A percentile compares a stretch with the other conserved stretches of the same genome.
These are phyloP conservation scores for Pseudocercospora pini-densiflorae DNA, from an alignment of 2,329 filamentous ascomycete genomes.

Conservation along the genomic window DNA sequence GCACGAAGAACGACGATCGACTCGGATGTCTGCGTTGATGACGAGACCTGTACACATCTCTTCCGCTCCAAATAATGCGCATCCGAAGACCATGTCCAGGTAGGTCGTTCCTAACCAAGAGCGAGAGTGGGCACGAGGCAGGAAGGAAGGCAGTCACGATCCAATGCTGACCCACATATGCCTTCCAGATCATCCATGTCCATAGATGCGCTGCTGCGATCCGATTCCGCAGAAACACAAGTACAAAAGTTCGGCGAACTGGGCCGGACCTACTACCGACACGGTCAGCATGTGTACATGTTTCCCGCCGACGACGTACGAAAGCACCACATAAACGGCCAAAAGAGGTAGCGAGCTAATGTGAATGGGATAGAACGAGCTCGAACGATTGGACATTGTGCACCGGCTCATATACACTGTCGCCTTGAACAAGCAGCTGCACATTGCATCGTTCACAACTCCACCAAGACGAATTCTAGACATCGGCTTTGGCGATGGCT, in stretches of 20 bases:
- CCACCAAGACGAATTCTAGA: slow-evolving; percentile 60
- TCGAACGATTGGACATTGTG: slow-evolving; percentile 32
- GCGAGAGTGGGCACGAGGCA: background rate
- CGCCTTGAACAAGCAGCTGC: slow-evolving; percentile 44
- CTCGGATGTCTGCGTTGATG: slow-evolving; percentile 29
- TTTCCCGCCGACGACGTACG: slow-evolving; percentile 33
- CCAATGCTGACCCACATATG: background rate
- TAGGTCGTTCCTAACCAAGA: slow-evolving; percentile 12
- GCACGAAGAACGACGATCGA: background rate
- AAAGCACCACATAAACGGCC: background rate
- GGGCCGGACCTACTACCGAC: slow-evolving; percentile 28
- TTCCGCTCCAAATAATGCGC: slow-evolving; percentile 20
- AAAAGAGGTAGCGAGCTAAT: background rate
- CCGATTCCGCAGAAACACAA: slow-evolving; percentile 17
- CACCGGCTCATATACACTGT: slow-evolving; percentile 30
- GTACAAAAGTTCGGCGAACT: slow-evolving; percentile 27
- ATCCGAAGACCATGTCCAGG: slow-evolving; percentile 28
- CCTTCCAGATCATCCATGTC: slow-evolving; percentile 19
- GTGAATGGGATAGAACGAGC: slow-evolving; percentile 20
- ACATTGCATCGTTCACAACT: slow-evolving; percentile 43
- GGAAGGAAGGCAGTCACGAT: background rate
- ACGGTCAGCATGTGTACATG: slow-evolving; percentile 27
- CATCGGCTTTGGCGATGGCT: slow-evolving; percentile 84
- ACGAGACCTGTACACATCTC: slow-evolving; percentile 21
- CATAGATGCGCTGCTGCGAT: slow-evolving; percentile 30